A percentile compares a stretch with the other conserved stretches of the same genome.
Evolutionary conservation across 2,329 filamentous ascomycete species (phyloP).

Genomic region (Pseudopyricularia javanii): DNA sequence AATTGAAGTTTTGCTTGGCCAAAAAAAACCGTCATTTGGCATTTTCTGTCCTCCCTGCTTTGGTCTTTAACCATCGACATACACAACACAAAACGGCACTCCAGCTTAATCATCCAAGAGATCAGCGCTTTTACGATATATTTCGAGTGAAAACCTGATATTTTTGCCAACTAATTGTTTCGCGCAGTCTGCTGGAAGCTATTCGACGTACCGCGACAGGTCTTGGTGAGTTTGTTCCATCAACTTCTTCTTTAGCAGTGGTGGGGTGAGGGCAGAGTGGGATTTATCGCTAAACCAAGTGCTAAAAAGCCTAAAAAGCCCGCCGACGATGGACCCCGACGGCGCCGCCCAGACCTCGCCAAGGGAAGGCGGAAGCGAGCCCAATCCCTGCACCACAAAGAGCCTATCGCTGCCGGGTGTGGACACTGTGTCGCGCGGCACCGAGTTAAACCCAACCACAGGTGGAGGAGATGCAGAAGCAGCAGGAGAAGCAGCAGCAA

Average conservation of each 20-base stretch:
- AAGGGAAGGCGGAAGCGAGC: neutral
- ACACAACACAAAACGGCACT: too few species aligned
- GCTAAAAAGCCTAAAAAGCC: neutral
- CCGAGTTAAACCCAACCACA: neutral
- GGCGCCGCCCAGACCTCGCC: neutral
- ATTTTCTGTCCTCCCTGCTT: neutral
- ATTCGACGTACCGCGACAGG: too few species aligned
- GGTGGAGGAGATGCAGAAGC: neutral
- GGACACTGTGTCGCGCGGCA: neutral
- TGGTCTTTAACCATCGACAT: neutral
- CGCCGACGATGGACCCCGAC: neutral
- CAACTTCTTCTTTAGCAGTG: too few species aligned
- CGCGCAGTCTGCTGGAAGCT: too few species aligned
- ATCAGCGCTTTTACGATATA: too few species aligned
- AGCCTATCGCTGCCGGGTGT: neutral
- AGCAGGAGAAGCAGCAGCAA: too few species aligned
- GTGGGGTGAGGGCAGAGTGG: neutral
- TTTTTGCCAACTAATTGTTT: too few species aligned
- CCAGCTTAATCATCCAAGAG: too few species aligned
- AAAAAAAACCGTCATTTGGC: neutral
- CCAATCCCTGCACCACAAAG: neutral
- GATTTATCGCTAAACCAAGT: neutral
- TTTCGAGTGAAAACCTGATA: too few species aligned
- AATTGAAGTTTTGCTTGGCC: neutral
- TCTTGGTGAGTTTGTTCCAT: too few species aligned